Percentiles rank a stretch among this genome's conserved stretches.
These are phyloP conservation scores for Pseudogymnoascus sp. DNA, from an alignment of 2,329 filamentous ascomycete species.

Conservation along the genomic window DNA sequence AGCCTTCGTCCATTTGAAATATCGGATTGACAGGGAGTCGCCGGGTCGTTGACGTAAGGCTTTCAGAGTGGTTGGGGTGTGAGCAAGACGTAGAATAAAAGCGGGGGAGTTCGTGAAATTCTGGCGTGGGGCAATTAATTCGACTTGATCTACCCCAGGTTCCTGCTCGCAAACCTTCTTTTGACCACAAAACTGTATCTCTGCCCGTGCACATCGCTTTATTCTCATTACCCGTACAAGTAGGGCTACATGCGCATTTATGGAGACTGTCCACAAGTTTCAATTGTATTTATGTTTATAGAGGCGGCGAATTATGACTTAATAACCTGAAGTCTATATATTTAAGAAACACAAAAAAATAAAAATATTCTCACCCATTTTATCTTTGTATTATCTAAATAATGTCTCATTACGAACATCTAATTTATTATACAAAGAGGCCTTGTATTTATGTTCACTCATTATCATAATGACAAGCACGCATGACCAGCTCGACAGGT, in stretches of 20 bases:
- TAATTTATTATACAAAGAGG: not conserved
- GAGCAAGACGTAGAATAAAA: not conserved
- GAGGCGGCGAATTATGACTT: not conserved
- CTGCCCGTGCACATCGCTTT: not conserved
- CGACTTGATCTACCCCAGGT: not conserved
- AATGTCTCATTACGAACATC: not conserved
- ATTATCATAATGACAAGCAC: not conserved
- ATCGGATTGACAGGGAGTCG: not conserved
- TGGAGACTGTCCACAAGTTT: not conserved
- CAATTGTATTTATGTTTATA: not conserved
- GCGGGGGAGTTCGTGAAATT: not conserved
- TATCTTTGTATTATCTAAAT: not conserved
- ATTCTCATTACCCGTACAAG: not conserved
- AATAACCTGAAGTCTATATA: not conserved
- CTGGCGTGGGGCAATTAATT: slow-evolving; percentile 6
- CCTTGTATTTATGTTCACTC: not conserved
- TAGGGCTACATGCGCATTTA: not conserved
- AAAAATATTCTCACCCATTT: not conserved
- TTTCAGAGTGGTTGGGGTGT: not conserved
- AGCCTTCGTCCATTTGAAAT: slow-evolving; percentile 6
- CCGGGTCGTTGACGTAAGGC: not conserved
- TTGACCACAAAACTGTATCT: not conserved
- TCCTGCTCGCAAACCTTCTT: slow-evolving; percentile 3
- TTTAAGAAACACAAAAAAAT: not conserved
- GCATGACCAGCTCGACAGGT: not conserved